Evolutionary conservation across 352 stramenopile genomes (phyloP), one percentile per base, ranked within the genome.

Genomic region (Blastocystis sp.): DNA sequence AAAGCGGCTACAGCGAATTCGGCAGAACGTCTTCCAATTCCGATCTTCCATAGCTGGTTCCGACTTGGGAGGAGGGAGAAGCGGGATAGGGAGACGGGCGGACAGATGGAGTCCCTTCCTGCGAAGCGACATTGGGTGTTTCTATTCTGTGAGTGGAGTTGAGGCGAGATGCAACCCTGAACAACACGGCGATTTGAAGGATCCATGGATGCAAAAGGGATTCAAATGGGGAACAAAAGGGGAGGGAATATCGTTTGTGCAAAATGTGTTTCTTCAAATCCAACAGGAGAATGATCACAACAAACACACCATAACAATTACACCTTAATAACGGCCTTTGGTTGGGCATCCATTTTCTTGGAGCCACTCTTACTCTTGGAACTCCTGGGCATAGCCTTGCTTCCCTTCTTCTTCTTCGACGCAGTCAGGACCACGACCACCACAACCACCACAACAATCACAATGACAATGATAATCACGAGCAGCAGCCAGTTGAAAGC

Each of bases 91-190:
- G 43, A 57, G 74, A 68, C 6, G 24, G 52, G 52, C 48, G 74
- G 11, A 68, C 60, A 28, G 74, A 84, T 11, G 74, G 74, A 38
- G 54, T 84, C 19, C 40, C 74, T 68, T 66, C 52, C 28, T 84
- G 74, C 4, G 74, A 84, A 84, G 65, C 66, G 24, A 84, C 74
- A 84, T 84, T 84, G 34, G 74, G 74, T 14, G 74, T 84, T 66
- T 62, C 74, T 84, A 69, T 7, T n/a, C 19, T 34, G 24, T 48
- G 28, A 79, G n/a, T n/a, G 19, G 11, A 40, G 21, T 54, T 1
- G 14, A n/a, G 28, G 14, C 10, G 9, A 17, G 4, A 4, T 2
- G 28, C 28, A 54, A 69, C 74, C 74, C 66, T 84, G 74, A 54
- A 84, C 54, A 42, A 84, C 74, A 19, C 34, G 74, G 48, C 74